phyloP scores from a whole-genome alignment of 352 stramenopile genomes.

The Phytophthora brassicae region DNA sequence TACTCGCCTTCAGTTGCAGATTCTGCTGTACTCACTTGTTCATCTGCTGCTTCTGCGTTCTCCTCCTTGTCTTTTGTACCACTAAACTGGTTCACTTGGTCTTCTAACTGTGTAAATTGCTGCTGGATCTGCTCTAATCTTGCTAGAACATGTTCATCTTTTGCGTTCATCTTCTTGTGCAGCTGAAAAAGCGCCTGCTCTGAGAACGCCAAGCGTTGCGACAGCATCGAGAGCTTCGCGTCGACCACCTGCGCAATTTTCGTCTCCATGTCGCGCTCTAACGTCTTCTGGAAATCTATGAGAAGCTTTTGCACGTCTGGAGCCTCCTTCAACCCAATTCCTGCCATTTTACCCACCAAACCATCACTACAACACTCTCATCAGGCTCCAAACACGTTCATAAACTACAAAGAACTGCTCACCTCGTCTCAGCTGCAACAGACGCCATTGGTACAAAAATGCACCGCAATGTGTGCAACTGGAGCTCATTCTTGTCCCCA shows the following conservation, averaged over 20 bases:
- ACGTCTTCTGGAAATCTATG: conserved; percentile 54
- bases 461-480: conserved; percentile 46
- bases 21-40: not conserved
- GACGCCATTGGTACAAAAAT: conserved; percentile 36
- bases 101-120: conserved; percentile 42
- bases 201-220: conserved; percentile 57
- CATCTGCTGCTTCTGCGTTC: not conserved
- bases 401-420: not conserved
- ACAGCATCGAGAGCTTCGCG: conserved; percentile 54
- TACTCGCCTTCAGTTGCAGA: conserved; percentile 5
- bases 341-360: conserved; percentile 24
- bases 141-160: conserved; percentile 35
- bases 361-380: conserved; percentile 10
- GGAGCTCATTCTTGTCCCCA: conserved; percentile 50
- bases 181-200: conserved; percentile 68
- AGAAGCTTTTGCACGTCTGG: conserved; percentile 43
- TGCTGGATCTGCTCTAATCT: conserved; percentile 49
- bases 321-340: conserved; percentile 9
- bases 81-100: conserved; percentile 35
- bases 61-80: conserved; percentile 5
- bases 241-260: conserved; percentile 67
- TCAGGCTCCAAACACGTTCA: not conserved
- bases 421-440: conserved; percentile 22
- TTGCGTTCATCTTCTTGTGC: conserved; percentile 54
- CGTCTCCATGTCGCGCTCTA: conserved; percentile 66